Evolutionary conservation across 352 stramenopile species (phyloP).

Genomic region (Pythium dissimile): DNA sequence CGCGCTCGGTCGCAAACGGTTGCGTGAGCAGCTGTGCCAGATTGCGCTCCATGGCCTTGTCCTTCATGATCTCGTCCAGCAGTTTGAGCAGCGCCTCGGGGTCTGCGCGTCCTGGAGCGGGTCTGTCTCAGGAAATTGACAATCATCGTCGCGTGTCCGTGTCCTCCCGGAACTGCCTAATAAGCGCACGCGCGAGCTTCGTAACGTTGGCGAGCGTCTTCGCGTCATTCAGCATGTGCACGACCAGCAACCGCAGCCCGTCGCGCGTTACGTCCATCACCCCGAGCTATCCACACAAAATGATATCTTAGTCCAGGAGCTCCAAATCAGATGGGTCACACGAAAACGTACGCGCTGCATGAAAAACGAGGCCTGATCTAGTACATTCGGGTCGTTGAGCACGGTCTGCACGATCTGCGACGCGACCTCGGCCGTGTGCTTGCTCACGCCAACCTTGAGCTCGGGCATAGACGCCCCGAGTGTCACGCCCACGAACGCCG

Average conservation of each 20-base stretch:
- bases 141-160: slow-evolving; percentile 48
- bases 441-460: slow-evolving; percentile 76
- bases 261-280: slow-evolving; percentile 64
- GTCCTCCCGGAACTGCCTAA: slow-evolving; percentile 51
- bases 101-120: slow-evolving; percentile 45
- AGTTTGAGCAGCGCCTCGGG: slow-evolving; percentile 44
- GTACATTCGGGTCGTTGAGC: slow-evolving; percentile 80
- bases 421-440: slow-evolving; percentile 77
- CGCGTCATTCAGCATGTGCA: slow-evolving; percentile 59
- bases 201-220: slow-evolving; percentile 50
- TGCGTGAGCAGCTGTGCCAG: slow-evolving; percentile 58
- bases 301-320: too few relatives aligned
- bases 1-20: slow-evolving; percentile 61
- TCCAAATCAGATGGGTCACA: too few relatives aligned
- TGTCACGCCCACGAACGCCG: slow-evolving; percentile 36
- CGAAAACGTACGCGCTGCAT: slow-evolving; percentile 61
- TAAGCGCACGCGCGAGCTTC: slow-evolving; percentile 43
- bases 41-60: slow-evolving; percentile 47
- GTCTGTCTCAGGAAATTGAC: slow-evolving; percentile 48
- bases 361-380: slow-evolving; percentile 75
- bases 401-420: slow-evolving; percentile 87
- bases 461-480: slow-evolving; percentile 74
- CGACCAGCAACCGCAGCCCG: slow-evolving; percentile 41
- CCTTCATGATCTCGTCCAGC: slow-evolving; percentile 61
- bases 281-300: slow-evolving; percentile 70